Conservation (phyloP, 495 filamentous ascomycete species). For the Corynascus novoguineensis region DNA sequence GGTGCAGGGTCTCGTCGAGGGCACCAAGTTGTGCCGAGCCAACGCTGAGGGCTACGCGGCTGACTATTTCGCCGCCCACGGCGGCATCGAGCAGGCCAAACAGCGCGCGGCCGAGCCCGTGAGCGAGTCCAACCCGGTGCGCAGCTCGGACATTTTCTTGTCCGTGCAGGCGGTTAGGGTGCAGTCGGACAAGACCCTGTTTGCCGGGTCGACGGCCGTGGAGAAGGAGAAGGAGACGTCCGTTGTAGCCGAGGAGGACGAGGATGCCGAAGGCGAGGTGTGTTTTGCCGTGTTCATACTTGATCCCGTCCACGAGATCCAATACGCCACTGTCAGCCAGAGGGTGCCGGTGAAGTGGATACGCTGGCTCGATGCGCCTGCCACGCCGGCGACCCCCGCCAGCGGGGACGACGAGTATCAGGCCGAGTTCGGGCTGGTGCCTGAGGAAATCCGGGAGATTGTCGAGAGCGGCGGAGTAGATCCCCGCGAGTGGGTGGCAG, state of each 20-base stretch:
- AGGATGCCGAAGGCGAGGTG: constrained; percentile 50
- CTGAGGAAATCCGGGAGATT: constrained; percentile 82
- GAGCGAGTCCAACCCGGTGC: constrained; percentile 79
- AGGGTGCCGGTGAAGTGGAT: constrained; percentile 80
- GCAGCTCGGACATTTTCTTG: constrained; percentile 91
- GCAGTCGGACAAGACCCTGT: constrained; percentile 61
- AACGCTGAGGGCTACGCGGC: constrained; percentile 80
- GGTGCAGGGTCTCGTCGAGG: constrained; percentile 75
- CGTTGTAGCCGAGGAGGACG: constrained; percentile 45
- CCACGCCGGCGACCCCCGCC: constrained; percentile 44
- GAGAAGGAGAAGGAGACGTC: constrained; percentile 49
- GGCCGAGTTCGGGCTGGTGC: constrained; percentile 43
- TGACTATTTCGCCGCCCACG: constrained; percentile 71
- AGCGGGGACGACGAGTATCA: constrained; percentile 35
- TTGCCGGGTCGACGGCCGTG: constrained; percentile 46
- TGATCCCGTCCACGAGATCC: constrained; percentile 88
- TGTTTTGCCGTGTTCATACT: constrained; percentile 87
- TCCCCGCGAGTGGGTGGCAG: constrained; percentile 91
- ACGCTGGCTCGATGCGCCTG: constrained; percentile 79
- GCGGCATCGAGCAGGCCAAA: constrained; percentile 75
- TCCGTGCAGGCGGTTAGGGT: constrained; percentile 75
- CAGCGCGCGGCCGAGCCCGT: constrained; percentile 67
- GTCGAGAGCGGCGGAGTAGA: constrained; percentile 85
- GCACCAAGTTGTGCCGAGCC: constrained; percentile 80
- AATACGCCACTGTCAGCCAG: constrained; percentile 79